Evolutionary conservation across 495 filamentous ascomycete genomes (phyloP).

Genomic region (Penicillium taxi): DNA sequence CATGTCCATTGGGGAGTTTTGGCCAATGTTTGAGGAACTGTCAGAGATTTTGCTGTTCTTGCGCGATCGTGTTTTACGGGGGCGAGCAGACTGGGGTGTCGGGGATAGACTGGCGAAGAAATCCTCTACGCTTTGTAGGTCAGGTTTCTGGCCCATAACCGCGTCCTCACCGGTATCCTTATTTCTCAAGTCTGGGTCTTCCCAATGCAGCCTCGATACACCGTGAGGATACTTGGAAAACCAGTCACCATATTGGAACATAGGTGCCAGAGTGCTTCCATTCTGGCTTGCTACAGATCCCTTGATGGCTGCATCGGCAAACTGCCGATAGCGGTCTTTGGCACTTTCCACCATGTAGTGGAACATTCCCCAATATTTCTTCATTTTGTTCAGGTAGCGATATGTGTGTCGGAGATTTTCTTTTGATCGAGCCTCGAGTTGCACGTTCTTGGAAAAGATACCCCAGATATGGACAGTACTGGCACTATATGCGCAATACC

Average conservation of each 20-base stretch:
- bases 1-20: constrained; percentile 27
- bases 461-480: constrained; percentile 90
- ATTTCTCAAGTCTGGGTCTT: constrained; percentile 61
- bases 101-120: constrained; percentile 83
- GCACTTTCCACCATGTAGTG: constrained; percentile 92
- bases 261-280: constrained; percentile 43
- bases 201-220: constrained; percentile 73
- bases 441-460: constrained; percentile 74
- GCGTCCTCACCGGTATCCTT: constrained; percentile 72
- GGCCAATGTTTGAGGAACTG: constrained; percentile 18
- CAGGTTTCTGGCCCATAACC: constrained; percentile 74
- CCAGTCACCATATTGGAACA: constrained; percentile 98
- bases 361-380: constrained; percentile 96
- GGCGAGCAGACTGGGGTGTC: constrained; percentile 42
- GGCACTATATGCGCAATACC: constrained; percentile 88
- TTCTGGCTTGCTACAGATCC: constrained; percentile 43
- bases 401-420: constrained; percentile 84
- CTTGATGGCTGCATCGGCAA: constrained; percentile 63
- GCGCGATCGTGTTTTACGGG: constrained; percentile 32
- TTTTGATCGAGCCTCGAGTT: constrained; percentile 69
- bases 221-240: constrained; percentile 93
- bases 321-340: constrained; percentile 79
- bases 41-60: constrained; percentile 30
- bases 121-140: constrained; percentile 88
- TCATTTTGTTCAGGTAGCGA: constrained; percentile 87